Conservation (phyloP, 108 stramenopile species). For the Cyclotella sp. region DNA sequence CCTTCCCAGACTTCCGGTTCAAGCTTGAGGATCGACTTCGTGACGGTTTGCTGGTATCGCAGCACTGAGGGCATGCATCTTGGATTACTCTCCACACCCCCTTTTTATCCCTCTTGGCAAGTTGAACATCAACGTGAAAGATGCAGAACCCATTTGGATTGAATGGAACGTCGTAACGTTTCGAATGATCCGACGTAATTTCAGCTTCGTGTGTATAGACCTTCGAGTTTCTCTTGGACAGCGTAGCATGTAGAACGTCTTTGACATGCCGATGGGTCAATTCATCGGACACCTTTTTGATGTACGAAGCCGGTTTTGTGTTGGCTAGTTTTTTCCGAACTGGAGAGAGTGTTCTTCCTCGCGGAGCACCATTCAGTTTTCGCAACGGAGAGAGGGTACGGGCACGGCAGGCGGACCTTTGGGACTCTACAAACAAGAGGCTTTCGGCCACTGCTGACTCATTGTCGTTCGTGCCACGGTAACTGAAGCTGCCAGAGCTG, state of each 20-base stretch:
- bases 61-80: background rate
- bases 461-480: background rate
- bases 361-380: background rate
- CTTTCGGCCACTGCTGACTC: background rate
- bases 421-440: background rate
- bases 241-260: background rate
- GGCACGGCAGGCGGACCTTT: background rate
- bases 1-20: conserved; percentile 3
- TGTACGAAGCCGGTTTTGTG: background rate
- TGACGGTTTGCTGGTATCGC: background rate
- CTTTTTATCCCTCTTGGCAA: background rate
- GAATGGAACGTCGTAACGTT: background rate
- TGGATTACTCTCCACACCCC: conserved; percentile 7
- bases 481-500: background rate
- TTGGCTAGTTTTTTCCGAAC: background rate
- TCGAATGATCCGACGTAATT: background rate
- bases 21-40: background rate
- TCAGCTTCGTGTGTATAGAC: background rate
- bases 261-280: conserved; percentile 4
- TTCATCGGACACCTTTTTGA: conserved; percentile 7
- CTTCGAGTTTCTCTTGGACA: background rate
- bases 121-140: background rate
- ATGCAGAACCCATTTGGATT: background rate
- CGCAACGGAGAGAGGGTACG: conserved; percentile 3
- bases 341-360: conserved; percentile 15